A percentile compares a stretch with the other conserved stretches of the same genome.
These are phyloP conservation scores for Oenanthe javanica DNA, from an alignment of 140 eudicot species.

Conservation along the genomic window DNA sequence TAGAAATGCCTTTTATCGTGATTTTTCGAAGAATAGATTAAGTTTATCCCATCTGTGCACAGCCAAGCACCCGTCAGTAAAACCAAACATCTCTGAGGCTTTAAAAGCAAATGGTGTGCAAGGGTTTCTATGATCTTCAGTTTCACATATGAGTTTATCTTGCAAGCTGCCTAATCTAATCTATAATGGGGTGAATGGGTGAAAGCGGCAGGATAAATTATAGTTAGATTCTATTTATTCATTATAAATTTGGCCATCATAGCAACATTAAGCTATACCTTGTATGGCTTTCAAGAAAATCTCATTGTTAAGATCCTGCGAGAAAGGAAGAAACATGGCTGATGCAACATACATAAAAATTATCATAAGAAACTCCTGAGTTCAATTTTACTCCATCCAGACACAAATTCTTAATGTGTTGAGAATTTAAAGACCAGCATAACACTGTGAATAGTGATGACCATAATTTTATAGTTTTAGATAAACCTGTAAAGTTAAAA, in stretches of 20 bases:
- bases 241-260: too few relatives aligned
- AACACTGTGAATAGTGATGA: too few relatives aligned
- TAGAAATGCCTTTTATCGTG: constrained; percentile 33
- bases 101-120: too few relatives aligned
- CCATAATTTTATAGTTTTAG: too few relatives aligned
- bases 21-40: constrained; percentile 47
- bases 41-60: constrained; percentile 81
- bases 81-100: constrained; percentile 53
- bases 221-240: too few relatives aligned
- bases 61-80: constrained; percentile 59
- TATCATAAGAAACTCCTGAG: background rate
- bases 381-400: background rate
- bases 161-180: too few relatives aligned
- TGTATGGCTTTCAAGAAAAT: constrained; percentile 56
- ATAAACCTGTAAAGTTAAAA: too few relatives aligned
- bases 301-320: constrained; percentile 58
- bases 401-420: background rate
- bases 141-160: too few relatives aligned
- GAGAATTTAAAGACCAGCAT: too few relatives aligned
- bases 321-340: constrained; percentile 11
- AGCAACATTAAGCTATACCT: constrained; percentile 29
- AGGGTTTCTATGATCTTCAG: too few relatives aligned
- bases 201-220: too few relatives aligned
- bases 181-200: too few relatives aligned
- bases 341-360: background rate